Base-by-base conservation (phyloP, 345 rosid genomes). In the Populus tremula region DNA sequence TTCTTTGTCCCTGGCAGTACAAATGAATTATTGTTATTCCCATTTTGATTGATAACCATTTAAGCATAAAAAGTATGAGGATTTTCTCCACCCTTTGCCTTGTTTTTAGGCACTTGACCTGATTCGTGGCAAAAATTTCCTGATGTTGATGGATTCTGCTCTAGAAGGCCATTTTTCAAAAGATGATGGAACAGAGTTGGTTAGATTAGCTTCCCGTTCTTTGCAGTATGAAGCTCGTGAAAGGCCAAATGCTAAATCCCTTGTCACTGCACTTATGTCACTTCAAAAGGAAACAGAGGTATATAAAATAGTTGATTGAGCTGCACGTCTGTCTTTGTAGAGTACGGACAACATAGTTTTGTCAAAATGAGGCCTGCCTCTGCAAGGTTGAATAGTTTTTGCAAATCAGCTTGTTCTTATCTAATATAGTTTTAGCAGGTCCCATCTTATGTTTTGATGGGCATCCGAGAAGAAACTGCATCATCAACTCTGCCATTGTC, bases 81-180 rank as follows among this genome's bases (percentile, higher is more conserved):
- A 59, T 69, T 61, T 69, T 17, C 61, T 54, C 29, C 31, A 63
- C 18, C 21, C 11, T 33, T 6, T 25, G 16, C 62, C 56, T 25
- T 62, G 47, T 43, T 74, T 31, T 29, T 90, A 96, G 99, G 99
- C 98, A 76, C 97, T 96, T 56, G 99, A 96, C 82, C 84, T 94
- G 81, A 91, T 96, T 73, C 95, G 94, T 5, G 91, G 95, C 77
- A 96, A 94, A 85, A 94, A 94, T 84, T 91, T 91, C 81, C 83
- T 88, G 77, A 91, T 94, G 92, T 82, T 96, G 86, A 96, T 94
- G 98, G 98, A 94, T 83, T 96, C 99, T 70, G 93, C 95, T 77
- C 84, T 96, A 80, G 99, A 96, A 84, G 97, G 94, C 61, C 95
- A 92, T 77, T 91, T 91, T 82, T 91, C 97, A 39, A 92, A 92